These are phyloP conservation scores for Cutaneotrichosporon sp. DNA, from an alignment of 1,284 basidiomycete genomes.

Conservation along the genomic window DNA sequence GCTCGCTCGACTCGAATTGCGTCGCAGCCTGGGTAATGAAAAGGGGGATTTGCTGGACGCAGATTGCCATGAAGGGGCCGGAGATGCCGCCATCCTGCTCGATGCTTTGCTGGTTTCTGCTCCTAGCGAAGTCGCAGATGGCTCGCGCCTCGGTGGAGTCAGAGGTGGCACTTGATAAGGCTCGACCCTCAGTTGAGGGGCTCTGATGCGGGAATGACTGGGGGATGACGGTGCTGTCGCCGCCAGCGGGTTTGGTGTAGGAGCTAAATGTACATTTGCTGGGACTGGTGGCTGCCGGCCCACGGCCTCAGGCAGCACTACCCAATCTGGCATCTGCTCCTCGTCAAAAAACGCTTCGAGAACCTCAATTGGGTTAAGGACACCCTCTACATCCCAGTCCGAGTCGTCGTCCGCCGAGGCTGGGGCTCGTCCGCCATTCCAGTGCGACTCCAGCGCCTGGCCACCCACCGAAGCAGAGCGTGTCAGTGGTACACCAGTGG, in stretches of 20 bases:
- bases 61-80: background rate
- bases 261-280: too few relatives aligned
- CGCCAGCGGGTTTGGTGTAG: too few relatives aligned
- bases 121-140: too few relatives aligned
- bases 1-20: background rate
- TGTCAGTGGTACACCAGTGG: background rate
- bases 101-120: too few relatives aligned
- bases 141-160: too few relatives aligned
- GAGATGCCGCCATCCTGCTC: too few relatives aligned
- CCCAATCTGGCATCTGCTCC: constrained; percentile 2
- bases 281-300: background rate
- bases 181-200: background rate
- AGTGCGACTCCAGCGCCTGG: background rate
- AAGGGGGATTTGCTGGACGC: background rate
- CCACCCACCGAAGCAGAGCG: background rate
- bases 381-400: constrained; percentile 8
- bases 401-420: background rate
- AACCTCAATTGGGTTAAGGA: constrained; percentile 11
- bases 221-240: too few relatives aligned
- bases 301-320: background rate
- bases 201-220: background rate
- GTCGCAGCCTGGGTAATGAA: background rate
- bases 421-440: too few relatives aligned
- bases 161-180: too few relatives aligned
- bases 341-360: constrained; percentile 14